Conservation (phyloP, 176 grass and related monocot species). For the Chloris gayana region DNA sequence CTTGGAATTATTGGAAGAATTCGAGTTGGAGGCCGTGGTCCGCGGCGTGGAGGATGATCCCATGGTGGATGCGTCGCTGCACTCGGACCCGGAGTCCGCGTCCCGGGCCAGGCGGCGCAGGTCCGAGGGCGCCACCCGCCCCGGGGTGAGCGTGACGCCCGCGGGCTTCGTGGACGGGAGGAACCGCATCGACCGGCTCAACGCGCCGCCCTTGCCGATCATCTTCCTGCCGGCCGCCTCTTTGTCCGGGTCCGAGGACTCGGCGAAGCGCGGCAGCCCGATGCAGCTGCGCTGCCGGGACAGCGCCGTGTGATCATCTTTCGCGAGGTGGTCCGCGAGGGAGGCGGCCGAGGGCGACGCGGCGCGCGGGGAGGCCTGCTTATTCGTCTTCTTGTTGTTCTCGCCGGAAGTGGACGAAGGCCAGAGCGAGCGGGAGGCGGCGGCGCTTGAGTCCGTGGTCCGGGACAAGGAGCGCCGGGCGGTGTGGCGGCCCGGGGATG, state of each 20-base stretch:
- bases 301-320: constrained; percentile 2
- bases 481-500: constrained; percentile 25
- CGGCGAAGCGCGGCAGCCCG: constrained; percentile 44
- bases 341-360: neutral
- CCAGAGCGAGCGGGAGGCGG: constrained; percentile 31
- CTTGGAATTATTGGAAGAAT: too few species aligned
- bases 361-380: neutral
- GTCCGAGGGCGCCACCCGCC: constrained; percentile 40
- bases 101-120: constrained; percentile 30
- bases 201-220: neutral
- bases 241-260: constrained; percentile 13
- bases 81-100: constrained; percentile 48
- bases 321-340: constrained; percentile 50
- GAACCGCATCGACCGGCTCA: constrained; percentile 58
- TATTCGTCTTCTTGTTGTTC: constrained; percentile 23
- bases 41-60: constrained; percentile 17
- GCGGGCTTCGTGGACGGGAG: constrained; percentile 42
- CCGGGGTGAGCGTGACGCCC: constrained; percentile 45
- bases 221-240: constrained; percentile 45
- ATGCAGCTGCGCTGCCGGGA: constrained; percentile 57
- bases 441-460: neutral
- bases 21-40: neutral
- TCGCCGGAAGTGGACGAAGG: constrained; percentile 21
- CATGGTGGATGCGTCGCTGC: constrained; percentile 49
- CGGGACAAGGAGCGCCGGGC: constrained; percentile 32